Evolutionary conservation across 176 grass and related monocot genomes (phyloP), one percentile per base, ranked within the genome.

Genomic region (Saccharum spontaneum): DNA sequence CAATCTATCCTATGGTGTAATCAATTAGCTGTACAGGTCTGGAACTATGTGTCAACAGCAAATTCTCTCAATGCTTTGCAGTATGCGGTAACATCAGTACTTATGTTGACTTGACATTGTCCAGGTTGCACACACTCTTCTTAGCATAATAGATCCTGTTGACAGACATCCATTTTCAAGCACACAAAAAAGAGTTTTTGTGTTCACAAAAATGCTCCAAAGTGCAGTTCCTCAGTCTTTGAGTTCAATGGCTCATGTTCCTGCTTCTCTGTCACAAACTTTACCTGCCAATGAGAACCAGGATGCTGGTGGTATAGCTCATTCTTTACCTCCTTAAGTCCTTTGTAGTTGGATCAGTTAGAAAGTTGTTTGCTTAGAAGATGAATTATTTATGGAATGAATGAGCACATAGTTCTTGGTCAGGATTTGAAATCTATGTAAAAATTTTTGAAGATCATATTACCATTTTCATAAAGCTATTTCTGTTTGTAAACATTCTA

Each of bases 1-100:
- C 96, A 98, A 66, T 85, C 88, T 81, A 98, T 98, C 84, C 89
- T 98, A 36, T 98, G 96, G 96, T 98, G 96, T 83, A 98, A 98
- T 89, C 96, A 98, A 84, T 90, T 98, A 70, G 96, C 88, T 80
- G 91, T 92, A 89, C 97, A 98, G 91, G 97, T 95, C 52, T 33
- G 62, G 67, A 57, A 77, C 17, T 52, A 16, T 37, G 22, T 36
- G 70, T 37, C 40, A 11, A 14, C 83, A 33, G 54, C 52, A 87
- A 84, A 55, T 86, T 38, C 45, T 50, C 41, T 41, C 76, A 48
- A 37, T 59, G 26, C 16, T 86, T n/a, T 86, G 20, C 17, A 86
- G 5, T 60, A 71, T 87, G 34, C 83, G 68, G 68, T 65, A 26
- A 31, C 62, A 71, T 70, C 75, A 8, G 6, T 85, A 57, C 71